Evolutionary conservation across 805 yeast species (phyloP).

Genomic region (Pichia thaimueangensis): DNA sequence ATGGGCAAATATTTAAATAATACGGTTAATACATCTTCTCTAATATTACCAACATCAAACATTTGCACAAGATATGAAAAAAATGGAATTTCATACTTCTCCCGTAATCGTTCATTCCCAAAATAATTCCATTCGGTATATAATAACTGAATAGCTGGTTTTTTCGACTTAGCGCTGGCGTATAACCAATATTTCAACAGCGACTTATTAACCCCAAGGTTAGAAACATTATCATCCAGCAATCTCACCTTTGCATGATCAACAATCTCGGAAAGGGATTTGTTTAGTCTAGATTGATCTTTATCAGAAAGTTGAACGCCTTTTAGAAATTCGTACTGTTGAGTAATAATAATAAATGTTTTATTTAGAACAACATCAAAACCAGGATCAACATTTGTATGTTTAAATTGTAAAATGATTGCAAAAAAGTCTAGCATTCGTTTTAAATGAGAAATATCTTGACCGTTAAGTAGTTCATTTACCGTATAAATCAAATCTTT

Average conservation of each 20-base stretch:
- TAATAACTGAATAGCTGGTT: slow-evolving; percentile 15
- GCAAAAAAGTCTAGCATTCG: slow-evolving; percentile 13
- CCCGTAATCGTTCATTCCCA: slow-evolving; percentile 16
- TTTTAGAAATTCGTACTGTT: slow-evolving; percentile 7
- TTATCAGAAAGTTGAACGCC: slow-evolving; percentile 5
- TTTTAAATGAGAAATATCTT: slow-evolving; percentile 10
- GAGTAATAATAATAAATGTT: slow-evolving; percentile 2
- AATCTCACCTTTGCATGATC: slow-evolving; percentile 1
- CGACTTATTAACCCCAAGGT: background rate
- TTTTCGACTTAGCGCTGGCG: background rate
- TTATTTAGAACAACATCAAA: slow-evolving; percentile 2
- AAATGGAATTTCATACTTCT: slow-evolving; percentile 21
- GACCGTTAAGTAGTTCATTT: slow-evolving; percentile 3
- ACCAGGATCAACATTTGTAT: background rate
- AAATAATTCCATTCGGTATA: slow-evolving; percentile 29
- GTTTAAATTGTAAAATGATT: slow-evolving; percentile 13
- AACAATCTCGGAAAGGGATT: slow-evolving; percentile 3
- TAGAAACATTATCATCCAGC: background rate
- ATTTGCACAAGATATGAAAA: slow-evolving; percentile 9
- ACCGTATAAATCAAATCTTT: slow-evolving; percentile 13
- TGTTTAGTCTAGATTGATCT: slow-evolving; percentile 7
- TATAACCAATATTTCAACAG: slow-evolving; percentile 11
- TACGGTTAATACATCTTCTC: slow-evolving; percentile 1
- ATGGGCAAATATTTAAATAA: slow-evolving; percentile 12
- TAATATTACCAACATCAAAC: slow-evolving; percentile 1